phyloP scores from a whole-genome alignment of 2,329 filamentous ascomycete species.

The Phaeosphaeriaceae sp. region DNA sequence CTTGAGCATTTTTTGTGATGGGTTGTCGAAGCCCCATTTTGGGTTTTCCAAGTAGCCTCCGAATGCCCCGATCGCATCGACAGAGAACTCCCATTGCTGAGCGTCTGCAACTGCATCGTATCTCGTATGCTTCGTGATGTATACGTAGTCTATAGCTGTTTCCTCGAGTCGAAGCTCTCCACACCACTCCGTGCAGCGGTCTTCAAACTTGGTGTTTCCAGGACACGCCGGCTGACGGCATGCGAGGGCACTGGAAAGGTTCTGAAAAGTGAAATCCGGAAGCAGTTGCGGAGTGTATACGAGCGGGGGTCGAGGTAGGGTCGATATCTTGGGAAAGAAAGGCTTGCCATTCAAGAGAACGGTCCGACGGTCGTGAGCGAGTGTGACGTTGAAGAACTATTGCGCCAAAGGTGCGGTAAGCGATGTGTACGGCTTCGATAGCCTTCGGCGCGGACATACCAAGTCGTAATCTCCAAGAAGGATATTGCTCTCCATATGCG shows the following conservation, averaged over 20 bases:
- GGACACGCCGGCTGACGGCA: conserved; percentile 27
- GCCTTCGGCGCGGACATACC: conserved; percentile 22
- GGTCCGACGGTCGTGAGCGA: conserved; percentile 36
- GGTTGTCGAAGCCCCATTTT: conserved; percentile 27
- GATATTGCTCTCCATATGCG: conserved; percentile 11
- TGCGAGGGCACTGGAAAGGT: conserved; percentile 30
- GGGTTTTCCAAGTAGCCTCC: conserved; percentile 12
- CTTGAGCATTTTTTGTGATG: conserved; percentile 33
- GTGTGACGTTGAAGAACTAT: conserved; percentile 41
- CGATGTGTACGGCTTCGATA: not conserved
- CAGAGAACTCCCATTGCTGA: conserved; percentile 36
- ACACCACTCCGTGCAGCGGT: conserved; percentile 26
- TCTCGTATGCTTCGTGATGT: conserved; percentile 19
- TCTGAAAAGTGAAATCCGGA: conserved; percentile 29
- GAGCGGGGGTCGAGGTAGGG: conserved; percentile 29
- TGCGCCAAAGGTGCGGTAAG: conserved; percentile 1
- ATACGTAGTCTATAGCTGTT: conserved; percentile 31
- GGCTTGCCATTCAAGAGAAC: conserved; percentile 33
- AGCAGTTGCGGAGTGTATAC: conserved; percentile 27
- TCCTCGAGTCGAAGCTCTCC: conserved; percentile 14
- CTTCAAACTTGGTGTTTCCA: not conserved
- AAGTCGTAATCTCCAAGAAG: conserved; percentile 30
- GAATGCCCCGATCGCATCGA: conserved; percentile 38
- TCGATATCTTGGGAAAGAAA: conserved; percentile 34
- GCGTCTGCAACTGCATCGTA: conserved; percentile 16